Evolutionary conservation across 1,139 yeast species (phyloP).

Genomic region (Diutina scorzettiae): DNA sequence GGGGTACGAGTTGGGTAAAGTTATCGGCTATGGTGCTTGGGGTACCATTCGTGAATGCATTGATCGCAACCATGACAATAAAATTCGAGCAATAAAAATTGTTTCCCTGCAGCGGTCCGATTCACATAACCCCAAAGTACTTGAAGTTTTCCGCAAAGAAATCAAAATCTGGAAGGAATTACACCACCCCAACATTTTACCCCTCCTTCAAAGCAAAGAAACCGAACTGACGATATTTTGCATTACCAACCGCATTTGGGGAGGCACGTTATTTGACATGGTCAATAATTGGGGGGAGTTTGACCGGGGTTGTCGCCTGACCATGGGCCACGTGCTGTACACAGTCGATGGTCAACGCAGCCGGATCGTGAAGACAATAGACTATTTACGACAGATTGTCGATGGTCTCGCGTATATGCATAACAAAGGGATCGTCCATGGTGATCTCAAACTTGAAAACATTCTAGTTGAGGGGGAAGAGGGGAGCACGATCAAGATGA

Average conservation of each 20-base stretch:
- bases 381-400: constrained; percentile 42
- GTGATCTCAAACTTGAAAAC: constrained; percentile 83
- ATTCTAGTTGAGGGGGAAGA: constrained; percentile 35
- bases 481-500: constrained; percentile 20
- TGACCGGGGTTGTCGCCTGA: constrained; percentile 17
- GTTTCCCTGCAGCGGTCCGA: constrained; percentile 40
- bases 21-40: constrained; percentile 91
- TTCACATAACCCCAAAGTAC: constrained; percentile 13
- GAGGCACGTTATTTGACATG: constrained; percentile 75
- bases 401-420: constrained; percentile 65
- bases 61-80: constrained; percentile 20
- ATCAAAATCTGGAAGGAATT: constrained; percentile 63
- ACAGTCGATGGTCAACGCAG: constrained; percentile 17
- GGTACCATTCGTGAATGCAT: constrained; percentile 75
- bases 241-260: constrained; percentile 56
- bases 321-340: constrained; percentile 22
- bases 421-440: constrained; percentile 61
- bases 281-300: constrained; percentile 56
- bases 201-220: constrained; percentile 49
- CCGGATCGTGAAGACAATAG: constrained; percentile 14
- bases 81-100: constrained; percentile 62
- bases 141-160: constrained; percentile 54
- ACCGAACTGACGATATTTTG: constrained; percentile 58
- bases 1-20: constrained; percentile 54
- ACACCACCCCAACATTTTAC: constrained; percentile 53